Evolutionary conservation across 2,329 filamentous ascomycete genomes (phyloP), one percentile per base, ranked within the genome.

Genomic region (Erysiphe pulchra): DNA sequence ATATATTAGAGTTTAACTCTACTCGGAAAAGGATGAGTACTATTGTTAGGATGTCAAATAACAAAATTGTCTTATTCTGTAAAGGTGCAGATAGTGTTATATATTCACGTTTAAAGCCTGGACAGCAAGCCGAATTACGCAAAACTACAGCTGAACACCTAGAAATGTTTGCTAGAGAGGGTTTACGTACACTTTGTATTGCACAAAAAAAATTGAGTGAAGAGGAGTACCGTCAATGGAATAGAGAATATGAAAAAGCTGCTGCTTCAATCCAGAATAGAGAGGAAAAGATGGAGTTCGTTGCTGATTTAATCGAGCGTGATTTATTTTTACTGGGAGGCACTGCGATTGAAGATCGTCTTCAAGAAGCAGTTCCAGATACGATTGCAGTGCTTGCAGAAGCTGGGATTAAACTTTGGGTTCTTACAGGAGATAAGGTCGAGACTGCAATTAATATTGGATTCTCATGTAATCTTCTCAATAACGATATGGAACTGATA

Each of bases 371-470:
- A 48, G 90, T 98, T 3, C 90, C 90, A 7, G 90, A 95, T 58
- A 87, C 90, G 0, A 98, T 98, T 55, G 81, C 80, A 44, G 65
- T 98, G 40, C 75, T 98, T 45, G 87, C 80, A 30, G 75, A 85
- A 56, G 90, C 90, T 46, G 92, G 92, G 59, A 94, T 98, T 62
- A 98, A 98, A 63, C 73, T 98, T 8, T 98, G 90, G 90, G 90
- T 98, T 46, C 66, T 98, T 51, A 98, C 90, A 14, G 90, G 92
- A 51, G 90, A 98, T 68, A 98, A 95, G 63, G 87, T 95, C 31
- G 90, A 98, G 63, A 98, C 90, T 20, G 90, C 92, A 47, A 98
- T 98, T 74, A 98, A 98, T 64, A 98, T 98, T 58, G 90, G 90
- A 2, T 98, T 95, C 63, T 98, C 92, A 11, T 98, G 92, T 66